Base-by-base conservation (phyloP, 106 monocot genomes). In the Vanilla planifolia region DNA sequence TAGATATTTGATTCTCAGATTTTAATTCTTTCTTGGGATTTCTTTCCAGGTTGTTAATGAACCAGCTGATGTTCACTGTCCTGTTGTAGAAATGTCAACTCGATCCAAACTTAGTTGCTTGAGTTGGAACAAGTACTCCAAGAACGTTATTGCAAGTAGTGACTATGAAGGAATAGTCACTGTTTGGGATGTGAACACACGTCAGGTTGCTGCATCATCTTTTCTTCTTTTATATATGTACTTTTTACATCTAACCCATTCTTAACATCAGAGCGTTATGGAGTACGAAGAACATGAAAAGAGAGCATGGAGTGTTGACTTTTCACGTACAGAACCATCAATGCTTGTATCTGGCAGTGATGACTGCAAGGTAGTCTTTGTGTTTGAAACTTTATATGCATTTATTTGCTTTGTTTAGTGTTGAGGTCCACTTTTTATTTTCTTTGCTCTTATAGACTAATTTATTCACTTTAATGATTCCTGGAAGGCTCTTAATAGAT, bases 241-340 rank as follows among this genome's bases (percentile, higher is more conserved):
- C n/a, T n/a, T n/a, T n/a, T n/a, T n/a, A n/a, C n/a, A n/a, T n/a
- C n/a, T 48, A n/a, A n/a, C n/a, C n/a, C 20, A 15, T 2, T 24
- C n/a, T 51, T 65, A 62, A 9, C 24, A 47, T 43, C n/a, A 36
- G 95, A 95, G 83, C 77, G 71, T 95, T 36, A 95, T 95, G 95
- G 90, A 90, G 63, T 95, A 95, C 76, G 90, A 95, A 81, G 95
- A 95, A 48, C 95, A 90, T 70, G 95, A 95, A 61, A 90, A 86
- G 44, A 75, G 95, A 68, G 95, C 95, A 75, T 95, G 95, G 95
- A 95, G 95, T 77, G 95, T 95, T 80, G 95, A 95, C 64, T 95
- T 95, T 83, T 95, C 86, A 42, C 73, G 86, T 0, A 86, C 79
- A 69, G 95, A 95, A 35, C 90, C 95, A 28, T 81, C 86, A 33